A percentile compares a stretch with the other conserved stretches of the same genome.
These are phyloP conservation scores for Aureobasidium sp. DNA, from an alignment of 2,329 filamentous ascomycete species.

Conservation along the genomic window DNA sequence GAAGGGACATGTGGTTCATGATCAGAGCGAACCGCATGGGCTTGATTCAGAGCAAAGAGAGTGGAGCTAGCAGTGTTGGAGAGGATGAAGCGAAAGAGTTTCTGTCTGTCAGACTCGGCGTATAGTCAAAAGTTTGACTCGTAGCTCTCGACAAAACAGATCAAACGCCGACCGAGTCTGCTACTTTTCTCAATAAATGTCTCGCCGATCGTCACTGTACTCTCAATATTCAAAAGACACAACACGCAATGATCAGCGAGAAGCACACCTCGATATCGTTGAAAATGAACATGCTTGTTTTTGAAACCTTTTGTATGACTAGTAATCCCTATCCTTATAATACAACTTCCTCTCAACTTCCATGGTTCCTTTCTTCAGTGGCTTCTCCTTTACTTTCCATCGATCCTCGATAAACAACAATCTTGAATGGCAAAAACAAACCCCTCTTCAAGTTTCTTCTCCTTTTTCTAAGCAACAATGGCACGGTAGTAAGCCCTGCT, in stretches of 20 bases:
- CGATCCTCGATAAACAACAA: background rate
- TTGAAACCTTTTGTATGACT: background rate
- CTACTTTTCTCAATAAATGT: background rate
- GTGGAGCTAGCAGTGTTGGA: slow-evolving; percentile 58
- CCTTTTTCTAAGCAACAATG: slow-evolving; percentile 2
- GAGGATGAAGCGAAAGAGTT: slow-evolving; percentile 58
- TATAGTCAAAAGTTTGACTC: background rate
- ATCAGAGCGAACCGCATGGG: slow-evolving; percentile 62
- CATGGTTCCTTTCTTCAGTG: background rate
- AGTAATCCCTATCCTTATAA: background rate
- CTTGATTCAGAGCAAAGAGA: slow-evolving; percentile 59
- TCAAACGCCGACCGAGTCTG: background rate
- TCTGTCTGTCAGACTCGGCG: slow-evolving; percentile 16
- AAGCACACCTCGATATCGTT: too few species aligned
- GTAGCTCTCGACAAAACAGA: background rate
- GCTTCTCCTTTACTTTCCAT: background rate
- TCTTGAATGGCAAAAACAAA: background rate
- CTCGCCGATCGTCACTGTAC: background rate
- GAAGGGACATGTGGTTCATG: slow-evolving; percentile 75
- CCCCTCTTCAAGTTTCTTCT: background rate
- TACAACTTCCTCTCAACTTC: slow-evolving; percentile 1
- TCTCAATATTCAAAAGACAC: background rate
- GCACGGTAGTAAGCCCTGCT: slow-evolving; percentile 12
- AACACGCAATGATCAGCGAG: background rate
- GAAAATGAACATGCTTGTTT: background rate